Evolutionary conservation across 1,284 basidiomycete genomes (phyloP), one percentile per base, ranked within the genome.

Genomic region (Cryptococcus sp.): DNA sequence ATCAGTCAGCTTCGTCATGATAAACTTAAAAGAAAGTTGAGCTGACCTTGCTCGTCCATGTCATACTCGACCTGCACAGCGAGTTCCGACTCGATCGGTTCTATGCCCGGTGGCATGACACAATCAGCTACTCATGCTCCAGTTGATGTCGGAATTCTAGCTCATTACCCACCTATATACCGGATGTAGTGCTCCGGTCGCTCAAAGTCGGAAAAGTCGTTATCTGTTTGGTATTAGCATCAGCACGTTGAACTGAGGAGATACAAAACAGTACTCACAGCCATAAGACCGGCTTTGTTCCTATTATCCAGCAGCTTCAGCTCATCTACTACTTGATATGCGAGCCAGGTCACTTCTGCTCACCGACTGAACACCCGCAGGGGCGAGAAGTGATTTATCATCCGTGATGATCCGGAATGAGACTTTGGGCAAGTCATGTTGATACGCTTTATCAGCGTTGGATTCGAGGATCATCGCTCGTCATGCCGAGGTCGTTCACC

Each of bases 1-100:
- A 55, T 57, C 41, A 37, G 19, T 63, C 37, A 58, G 34, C 46
- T 52, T 25, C 37, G 20, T 15, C 16, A 45, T 34, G 19, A 20
- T n/a, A 29, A 20, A 29, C 7, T 23, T 45, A 20, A 15, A 22
- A 38, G 52, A 16, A 39, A 34, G 5, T 34, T 16, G 25, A 45
- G 43, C 56, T 52, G 44, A 90, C 92, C 93, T 85, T 98, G 95
- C 74, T 98, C 96, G 72, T 99, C 96, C 94, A 99, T 99, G 75
- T 99, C 96, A 81, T 99, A 99, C 77, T 99, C 96, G 47, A 98
- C 95, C 72, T 95, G 93, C 47, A 86, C 85, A 11, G 89, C 89
- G 29, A 98, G 85, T 63, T 99, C 96, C 53, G 85, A 86, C 76
- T 99, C 95, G 64, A 95, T 82, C 0, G 95, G 95, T 72, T 97